Base-by-base conservation (phyloP, 2,329 filamentous ascomycete genomes). In the Alternaria gaisen region DNA sequence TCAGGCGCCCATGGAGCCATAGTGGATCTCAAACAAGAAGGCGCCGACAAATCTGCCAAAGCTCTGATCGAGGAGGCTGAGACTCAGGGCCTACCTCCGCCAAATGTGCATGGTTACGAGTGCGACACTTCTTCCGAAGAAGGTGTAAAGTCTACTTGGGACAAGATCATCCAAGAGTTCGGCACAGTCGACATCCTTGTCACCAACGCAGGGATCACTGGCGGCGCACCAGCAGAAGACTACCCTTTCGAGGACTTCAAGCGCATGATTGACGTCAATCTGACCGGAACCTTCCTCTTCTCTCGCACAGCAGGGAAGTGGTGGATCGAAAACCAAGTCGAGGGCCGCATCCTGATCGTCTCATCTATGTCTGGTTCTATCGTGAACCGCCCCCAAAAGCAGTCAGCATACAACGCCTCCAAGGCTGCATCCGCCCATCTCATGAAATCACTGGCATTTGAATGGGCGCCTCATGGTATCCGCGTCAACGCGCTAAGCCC, bases 401-500 rank as follows among this genome's bases (percentile, higher is more conserved):
- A 94, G 82, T 88, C 85, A 47, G 91, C 89, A 80, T 94, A 94
- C 86, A 94, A 94, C 74, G 90, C 91, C 5, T 92, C 90, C 80
- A 94, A 94, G 10, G 53, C 53, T 20, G 53, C 53, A 30, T 56
- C 53, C 20, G 53, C 53, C 16, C 43, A 86, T 90, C 91, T 94
- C 54, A 90, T 88, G 80, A 92, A 91, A 83, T 93, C 90, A 3
- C 86, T 94, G 32, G 91, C 90, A 48, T 90, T 90, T 32, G 91
- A 94, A 81, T 94, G 91, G 91, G 90, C 91, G 75, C 90, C 90
- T 79, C 85, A 91, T 80, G 84, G 85, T 70, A 92, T 94, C 74
- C 89, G 91, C 46, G 91, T 93, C 74, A 94, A 94, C 85, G 89
- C 87, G 79, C 92, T 94, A 80, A 91, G 88, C 10, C 91, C 91